These are phyloP conservation scores for Mycena crocata DNA, from an alignment of 768 basidiomycete species.

Conservation along the genomic window DNA sequence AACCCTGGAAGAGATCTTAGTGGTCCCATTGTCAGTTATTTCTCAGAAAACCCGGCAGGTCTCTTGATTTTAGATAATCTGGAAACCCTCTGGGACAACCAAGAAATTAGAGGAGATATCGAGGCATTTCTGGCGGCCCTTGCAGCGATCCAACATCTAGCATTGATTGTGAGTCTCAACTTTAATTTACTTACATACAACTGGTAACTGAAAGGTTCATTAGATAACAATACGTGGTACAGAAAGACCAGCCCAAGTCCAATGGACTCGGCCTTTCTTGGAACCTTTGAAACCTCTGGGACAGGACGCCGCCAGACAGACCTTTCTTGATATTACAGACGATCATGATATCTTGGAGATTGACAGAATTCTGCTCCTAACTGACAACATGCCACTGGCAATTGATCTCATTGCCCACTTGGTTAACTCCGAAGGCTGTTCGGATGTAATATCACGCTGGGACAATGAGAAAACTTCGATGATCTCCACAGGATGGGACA, in stretches of 20 bases:
- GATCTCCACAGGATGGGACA: not conserved
- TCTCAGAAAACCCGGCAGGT: not conserved
- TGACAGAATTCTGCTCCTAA: not conserved
- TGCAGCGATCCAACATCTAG: not conserved
- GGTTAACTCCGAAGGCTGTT: not conserved
- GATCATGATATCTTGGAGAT: not conserved
- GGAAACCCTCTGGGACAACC: not conserved
- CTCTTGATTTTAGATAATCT: conserved; percentile 15
- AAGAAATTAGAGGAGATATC: not conserved
- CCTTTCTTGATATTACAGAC: conserved; percentile 9
- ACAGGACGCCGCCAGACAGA: not conserved
- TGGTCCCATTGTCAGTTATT: not conserved
- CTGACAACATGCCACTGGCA: not conserved
- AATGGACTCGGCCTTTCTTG: too few species aligned
- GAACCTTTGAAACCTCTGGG: too few species aligned
- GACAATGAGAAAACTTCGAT: not conserved
- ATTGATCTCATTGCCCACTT: not conserved
- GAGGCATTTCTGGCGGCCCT: conserved; percentile 1
- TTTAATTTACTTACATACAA: not conserved
- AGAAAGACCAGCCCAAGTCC: not conserved
- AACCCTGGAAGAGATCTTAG: not conserved
- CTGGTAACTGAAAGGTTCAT: too few species aligned
- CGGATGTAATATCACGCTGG: not conserved
- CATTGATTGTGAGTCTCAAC: conserved; percentile 8
- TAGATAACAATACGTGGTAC: conserved; percentile 18